Percentiles rank a stretch among this genome's conserved stretches.
Evolutionary conservation across 2,329 filamentous ascomycete species (phyloP).

Genomic region (Trichoderma citrinoviride): DNA sequence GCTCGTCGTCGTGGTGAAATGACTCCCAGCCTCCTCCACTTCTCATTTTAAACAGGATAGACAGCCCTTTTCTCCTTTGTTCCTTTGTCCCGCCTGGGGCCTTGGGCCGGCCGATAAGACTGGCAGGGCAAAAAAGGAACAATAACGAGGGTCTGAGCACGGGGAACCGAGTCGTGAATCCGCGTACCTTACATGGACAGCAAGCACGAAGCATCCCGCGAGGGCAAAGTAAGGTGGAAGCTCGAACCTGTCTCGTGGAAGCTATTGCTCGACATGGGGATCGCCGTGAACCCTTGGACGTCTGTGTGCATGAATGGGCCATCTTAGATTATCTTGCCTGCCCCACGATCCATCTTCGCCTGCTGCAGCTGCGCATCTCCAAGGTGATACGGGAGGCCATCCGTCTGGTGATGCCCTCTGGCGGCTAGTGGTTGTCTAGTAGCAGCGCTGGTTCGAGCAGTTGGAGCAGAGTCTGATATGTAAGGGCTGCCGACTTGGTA

Average conservation of each 20-base stretch:
- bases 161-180: no score
- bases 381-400: background rate
- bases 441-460: background rate
- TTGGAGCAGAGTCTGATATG: no score
- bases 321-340: slow-evolving; percentile 20
- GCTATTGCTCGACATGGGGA: slow-evolving; percentile 9
- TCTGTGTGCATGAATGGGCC: background rate
- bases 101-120: slow-evolving; percentile 14
- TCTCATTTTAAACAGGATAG: slow-evolving; percentile 7
- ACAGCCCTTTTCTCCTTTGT: slow-evolving; percentile 4
- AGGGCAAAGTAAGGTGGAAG: background rate
- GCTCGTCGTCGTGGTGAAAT: background rate
- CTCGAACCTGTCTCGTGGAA: background rate
- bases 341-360: slow-evolving; percentile 19
- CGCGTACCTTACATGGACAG: no score
- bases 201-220: no score
- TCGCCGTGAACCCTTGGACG: slow-evolving; percentile 9
- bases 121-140: background rate
- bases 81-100: slow-evolving; percentile 10
- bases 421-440: background rate
- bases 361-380: slow-evolving; percentile 16
- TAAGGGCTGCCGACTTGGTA: background rate
- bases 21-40: slow-evolving; percentile 17
- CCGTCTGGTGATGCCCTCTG: no score
- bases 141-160: no score